phyloP scores from a whole-genome alignment of 768 basidiomycete genomes.

The Naganishia friedmannii region DNA sequence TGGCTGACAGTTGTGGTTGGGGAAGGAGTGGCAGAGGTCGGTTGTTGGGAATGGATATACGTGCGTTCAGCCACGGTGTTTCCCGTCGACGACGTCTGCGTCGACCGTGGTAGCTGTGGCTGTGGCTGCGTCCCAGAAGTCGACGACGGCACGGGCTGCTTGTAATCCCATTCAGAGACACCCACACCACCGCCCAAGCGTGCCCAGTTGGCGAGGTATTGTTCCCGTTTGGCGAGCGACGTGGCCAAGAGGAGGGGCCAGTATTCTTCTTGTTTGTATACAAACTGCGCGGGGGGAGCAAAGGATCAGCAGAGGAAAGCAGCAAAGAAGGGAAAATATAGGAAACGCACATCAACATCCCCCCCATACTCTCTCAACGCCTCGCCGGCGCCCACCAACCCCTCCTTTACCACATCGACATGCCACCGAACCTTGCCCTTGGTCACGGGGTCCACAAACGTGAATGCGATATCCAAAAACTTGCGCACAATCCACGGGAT shows the following conservation, averaged over 20 bases:
- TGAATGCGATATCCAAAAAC: constrained; percentile 33
- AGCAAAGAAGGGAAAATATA: neutral
- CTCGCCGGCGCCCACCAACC: constrained; percentile 15
- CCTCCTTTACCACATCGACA: constrained; percentile 26
- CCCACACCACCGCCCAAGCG: constrained; percentile 25
- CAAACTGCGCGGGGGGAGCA: constrained; percentile 12
- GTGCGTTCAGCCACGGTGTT: no score
- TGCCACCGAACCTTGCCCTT: constrained; percentile 31
- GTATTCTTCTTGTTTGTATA: constrained; percentile 32
- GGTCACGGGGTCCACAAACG: constrained; percentile 33
- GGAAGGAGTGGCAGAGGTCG: neutral
- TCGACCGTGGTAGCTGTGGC: neutral
- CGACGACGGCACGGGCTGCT: neutral
- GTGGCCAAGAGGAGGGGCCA: constrained; percentile 25
- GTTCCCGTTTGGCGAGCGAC: constrained; percentile 13
- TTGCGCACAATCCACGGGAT: constrained; percentile 34
- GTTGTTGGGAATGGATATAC: neutral
- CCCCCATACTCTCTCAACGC: constrained; percentile 29
- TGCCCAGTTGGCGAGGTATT: constrained; percentile 15
- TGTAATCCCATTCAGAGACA: constrained; percentile 28
- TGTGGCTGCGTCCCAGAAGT: neutral
- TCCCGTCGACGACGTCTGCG: no score
- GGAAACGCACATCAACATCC: constrained; percentile 26
- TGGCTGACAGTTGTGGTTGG: neutral
- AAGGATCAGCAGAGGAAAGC: neutral